phyloP scores from a whole-genome alignment of 176 grass and related monocot species.

The Musa beccarii region DNA sequence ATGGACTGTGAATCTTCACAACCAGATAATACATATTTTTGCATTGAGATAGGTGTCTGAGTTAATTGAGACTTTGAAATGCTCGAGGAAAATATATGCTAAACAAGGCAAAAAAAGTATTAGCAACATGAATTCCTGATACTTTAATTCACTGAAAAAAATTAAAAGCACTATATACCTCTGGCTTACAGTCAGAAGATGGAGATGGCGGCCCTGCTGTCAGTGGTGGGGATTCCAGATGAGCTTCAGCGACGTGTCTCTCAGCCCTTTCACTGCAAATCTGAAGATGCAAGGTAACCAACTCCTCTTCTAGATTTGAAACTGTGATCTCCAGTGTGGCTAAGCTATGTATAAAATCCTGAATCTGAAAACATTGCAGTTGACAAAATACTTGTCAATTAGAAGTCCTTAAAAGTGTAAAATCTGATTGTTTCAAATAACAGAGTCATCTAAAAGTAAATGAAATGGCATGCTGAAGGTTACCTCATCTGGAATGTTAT shows the following conservation, averaged over 20 bases:
- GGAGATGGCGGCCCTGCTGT: slow-evolving; percentile 31
- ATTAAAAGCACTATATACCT: slow-evolving; percentile 32
- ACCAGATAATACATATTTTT: slow-evolving; percentile 37
- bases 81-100: slow-evolving; percentile 81
- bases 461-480: not conserved
- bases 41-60: slow-evolving; percentile 40
- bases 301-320: slow-evolving; percentile 69
- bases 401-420: not conserved
- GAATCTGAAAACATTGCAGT: slow-evolving; percentile 31
- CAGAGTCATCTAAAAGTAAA: not conserved
- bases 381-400: slow-evolving; percentile 12
- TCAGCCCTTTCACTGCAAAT: slow-evolving; percentile 82
- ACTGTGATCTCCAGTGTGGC: slow-evolving; percentile 64
- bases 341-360: slow-evolving; percentile 63
- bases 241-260: slow-evolving; percentile 64
- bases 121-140: slow-evolving; percentile 19
- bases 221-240: slow-evolving; percentile 34
- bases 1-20: slow-evolving; percentile 33
- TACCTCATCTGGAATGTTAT: slow-evolving; percentile 70
- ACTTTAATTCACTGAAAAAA: not conserved
- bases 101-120: slow-evolving; percentile 28
- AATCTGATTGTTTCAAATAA: not conserved
- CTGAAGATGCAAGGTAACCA: slow-evolving; percentile 64
- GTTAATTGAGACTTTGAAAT: slow-evolving; percentile 62
- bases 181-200: slow-evolving; percentile 43